These are phyloP conservation scores for Cystobasidiaceae sp. DNA, from an alignment of 1,284 basidiomycete genomes.

Conservation along the genomic window DNA sequence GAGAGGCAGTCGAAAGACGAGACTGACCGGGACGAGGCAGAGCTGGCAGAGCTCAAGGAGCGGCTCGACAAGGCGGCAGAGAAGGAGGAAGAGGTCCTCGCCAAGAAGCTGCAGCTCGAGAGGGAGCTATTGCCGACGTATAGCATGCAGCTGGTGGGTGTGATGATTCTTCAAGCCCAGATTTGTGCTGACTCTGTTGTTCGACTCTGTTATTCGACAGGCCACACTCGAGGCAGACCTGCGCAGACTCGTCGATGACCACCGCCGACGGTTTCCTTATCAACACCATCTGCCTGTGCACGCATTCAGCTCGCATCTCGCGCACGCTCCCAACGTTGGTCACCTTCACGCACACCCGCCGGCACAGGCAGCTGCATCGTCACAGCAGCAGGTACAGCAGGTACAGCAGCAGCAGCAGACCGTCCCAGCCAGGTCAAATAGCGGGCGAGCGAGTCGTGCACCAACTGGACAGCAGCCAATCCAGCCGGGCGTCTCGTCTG, in stretches of 20 bases:
- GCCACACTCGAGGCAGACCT: conserved; percentile 31
- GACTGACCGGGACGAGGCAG: conserved; percentile 27
- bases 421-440: too few relatives aligned
- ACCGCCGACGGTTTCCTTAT: conserved; percentile 15
- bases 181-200: too few relatives aligned
- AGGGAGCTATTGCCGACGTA: conserved; percentile 24
- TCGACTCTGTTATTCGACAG: background rate
- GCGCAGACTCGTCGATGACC: conserved; percentile 24
- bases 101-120: conserved; percentile 24
- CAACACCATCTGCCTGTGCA: conserved; percentile 12
- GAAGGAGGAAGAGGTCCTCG: conserved; percentile 28
- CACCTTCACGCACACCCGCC: background rate
- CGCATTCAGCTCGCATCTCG: conserved; percentile 2
- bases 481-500: background rate
- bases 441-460: background rate
- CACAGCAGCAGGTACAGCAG: background rate
- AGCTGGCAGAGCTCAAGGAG: conserved; percentile 9
- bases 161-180: background rate
- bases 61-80: conserved; percentile 12
- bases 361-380: background rate
- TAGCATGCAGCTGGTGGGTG: conserved; percentile 20
- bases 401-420: background rate
- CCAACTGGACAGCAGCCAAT: too few relatives aligned
- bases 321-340: background rate
- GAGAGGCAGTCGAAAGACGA: conserved; percentile 18